Base-by-base conservation (phyloP, 129 eudicot species). In the Centaurea solstitialis region DNA sequence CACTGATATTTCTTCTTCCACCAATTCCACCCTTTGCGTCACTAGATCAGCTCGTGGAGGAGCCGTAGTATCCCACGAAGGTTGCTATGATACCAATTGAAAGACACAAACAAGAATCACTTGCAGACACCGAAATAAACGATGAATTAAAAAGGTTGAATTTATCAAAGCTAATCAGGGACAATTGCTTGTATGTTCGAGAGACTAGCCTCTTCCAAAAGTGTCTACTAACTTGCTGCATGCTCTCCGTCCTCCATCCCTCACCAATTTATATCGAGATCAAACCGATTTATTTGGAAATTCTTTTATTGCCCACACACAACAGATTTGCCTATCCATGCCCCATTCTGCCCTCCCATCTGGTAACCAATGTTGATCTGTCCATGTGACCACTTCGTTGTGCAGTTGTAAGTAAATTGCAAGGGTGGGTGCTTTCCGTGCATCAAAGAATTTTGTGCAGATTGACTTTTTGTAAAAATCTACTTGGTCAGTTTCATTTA, bases 391-490 rank as follows among this genome's bases (percentile, higher is more conserved):
- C 11, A 2, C 57, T 45, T 11, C 4, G 13, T 45, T 45, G 3
- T 45, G 3, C 57, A 15, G 57, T 45, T 45, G 5, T 41, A 50
- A 15, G 62, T 13, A 50, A 50, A 50, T 50, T 50, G 62, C 20
- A 13, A 50, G 6, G 62, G 62, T 50, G 62, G 20, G 6, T 50
- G 7, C 62, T 13, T 50, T 13, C 12, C 53, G 8, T 10, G 37
- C 37, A 57, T 17, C 65, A 57, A 57, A 57, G 65, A 57, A 17
- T n/a, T 57, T 57, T 57, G 65, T 57, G 65, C 22, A n/a, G 70
- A 77, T 61, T 39, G 38, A 76, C 23, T 18, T 30, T 57, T 75
- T 57, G 15, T 75, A 57, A 50, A n/a, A 30, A 57, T 75, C 9
- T 57, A 57, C 65, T 57, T 57, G 65, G 65, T 3, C 62, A 50